Conservation (phyloP, 768 basidiomycete species). For the Chiua virens region DNA sequence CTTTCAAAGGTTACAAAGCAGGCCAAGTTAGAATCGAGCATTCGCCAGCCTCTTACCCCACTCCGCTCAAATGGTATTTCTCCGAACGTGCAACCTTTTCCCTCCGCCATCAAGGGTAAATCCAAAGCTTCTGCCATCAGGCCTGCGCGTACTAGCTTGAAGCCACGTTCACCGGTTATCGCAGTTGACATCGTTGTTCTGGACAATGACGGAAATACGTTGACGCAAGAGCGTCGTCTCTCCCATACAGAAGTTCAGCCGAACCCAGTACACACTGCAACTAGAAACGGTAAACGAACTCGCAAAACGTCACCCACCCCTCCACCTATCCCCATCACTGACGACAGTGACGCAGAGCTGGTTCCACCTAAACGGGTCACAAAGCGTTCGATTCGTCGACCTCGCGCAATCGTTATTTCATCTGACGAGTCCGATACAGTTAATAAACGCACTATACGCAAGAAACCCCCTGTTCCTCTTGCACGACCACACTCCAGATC, state of each 20-base stretch:
- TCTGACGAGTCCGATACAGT: slow-evolving; percentile 52
- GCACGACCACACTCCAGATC: slow-evolving; percentile 15
- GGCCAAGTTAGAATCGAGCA: slow-evolving; percentile 12
- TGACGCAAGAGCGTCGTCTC: slow-evolving; percentile 62
- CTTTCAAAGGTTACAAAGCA: slow-evolving; percentile 15
- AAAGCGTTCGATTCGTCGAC: slow-evolving; percentile 14
- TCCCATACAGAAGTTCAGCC: slow-evolving; percentile 45
- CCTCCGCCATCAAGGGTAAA: slow-evolving; percentile 25
- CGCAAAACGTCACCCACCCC: slow-evolving; percentile 1
- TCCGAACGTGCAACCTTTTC: slow-evolving; percentile 32
- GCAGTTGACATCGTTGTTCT: slow-evolving; percentile 68
- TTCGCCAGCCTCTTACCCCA: slow-evolving; percentile 42
- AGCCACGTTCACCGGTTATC: slow-evolving; percentile 48
- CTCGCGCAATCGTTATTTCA: slow-evolving; percentile 33
- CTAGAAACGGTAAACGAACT: slow-evolving; percentile 9
- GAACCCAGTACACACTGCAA: slow-evolving; percentile 26
- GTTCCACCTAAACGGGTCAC: slow-evolving; percentile 11
- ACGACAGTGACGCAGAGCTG: slow-evolving; percentile 32
- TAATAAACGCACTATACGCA: slow-evolving; percentile 1
- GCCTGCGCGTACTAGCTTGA: slow-evolving; percentile 29
- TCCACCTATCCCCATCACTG: slow-evolving; percentile 23
- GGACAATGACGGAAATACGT: slow-evolving; percentile 55
- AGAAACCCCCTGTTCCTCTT: slow-evolving; percentile 4
- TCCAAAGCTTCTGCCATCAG: slow-evolving; percentile 14
- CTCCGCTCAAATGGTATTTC: slow-evolving; percentile 39